Evolutionary conservation across 169 alveolate species (phyloP), one percentile per base, ranked within the genome.

Genomic region (Plasmodium cynomolgi): DNA sequence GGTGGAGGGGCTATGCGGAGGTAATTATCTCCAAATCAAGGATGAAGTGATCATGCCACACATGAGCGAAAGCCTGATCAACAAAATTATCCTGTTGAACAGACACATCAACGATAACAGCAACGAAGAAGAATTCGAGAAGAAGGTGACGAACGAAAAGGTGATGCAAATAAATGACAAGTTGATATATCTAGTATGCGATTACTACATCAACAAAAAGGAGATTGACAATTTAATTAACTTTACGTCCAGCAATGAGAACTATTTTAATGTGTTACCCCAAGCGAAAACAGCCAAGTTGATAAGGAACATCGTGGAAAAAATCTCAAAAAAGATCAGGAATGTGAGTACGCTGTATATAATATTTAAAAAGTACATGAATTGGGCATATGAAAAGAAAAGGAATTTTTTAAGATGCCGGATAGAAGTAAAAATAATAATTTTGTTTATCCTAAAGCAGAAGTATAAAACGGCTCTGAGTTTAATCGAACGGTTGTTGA

Each of bases 381-480:
- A 97, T 31, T 98, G 99, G 99, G 98, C 99, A 83, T 97, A 96
- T 44, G 96, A 97, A 84, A 98, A 98, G 95, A 98, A 97, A 91
- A 97, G 99, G 83, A 98, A 99, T 56, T 98, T 98, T 95, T 95
- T 99, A 85, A 98, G 99, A 93, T 98, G 98, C 77, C 96, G 99
- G 84, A 96, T 98, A 50, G 98, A 98, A 84, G 97, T 98, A 26
- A 97, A 98, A 95, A 96, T 99, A 41, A 98, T 99, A 23, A 97
- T 97, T 68, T 93, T 99, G 47, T 97, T 97, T 84, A 93, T 96
- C 82, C 95, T 97, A 79, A 93, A 97, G 50, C 94, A 97, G 33
- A 95, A 97, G 83, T 98, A 96, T 95, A 92, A 96, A 26, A 97
- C 98, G 54, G 99, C 99, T 0, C 92, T 98, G 44, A 98, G 97